These are phyloP conservation scores for Boletus semigastroideus DNA, from an alignment of 1,284 basidiomycete genomes.

Conservation along the genomic window DNA sequence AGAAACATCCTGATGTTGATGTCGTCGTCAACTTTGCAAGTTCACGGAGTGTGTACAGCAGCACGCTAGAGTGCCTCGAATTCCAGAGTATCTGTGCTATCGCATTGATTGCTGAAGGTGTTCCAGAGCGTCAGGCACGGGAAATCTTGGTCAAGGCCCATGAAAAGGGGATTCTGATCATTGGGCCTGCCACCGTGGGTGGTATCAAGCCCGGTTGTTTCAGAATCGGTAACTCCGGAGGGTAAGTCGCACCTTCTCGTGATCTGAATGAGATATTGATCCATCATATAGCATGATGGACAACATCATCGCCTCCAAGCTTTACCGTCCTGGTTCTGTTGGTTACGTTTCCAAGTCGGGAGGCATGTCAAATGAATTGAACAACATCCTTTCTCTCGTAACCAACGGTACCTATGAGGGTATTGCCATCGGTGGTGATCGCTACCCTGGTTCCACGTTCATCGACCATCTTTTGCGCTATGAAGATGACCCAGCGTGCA, in stretches of 20 bases:
- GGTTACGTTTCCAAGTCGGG: constrained; percentile 99
- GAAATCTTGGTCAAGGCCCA: constrained; percentile 92
- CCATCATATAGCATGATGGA: constrained; percentile 89
- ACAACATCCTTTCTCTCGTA: constrained; percentile 98
- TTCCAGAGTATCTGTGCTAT: constrained; percentile 71
- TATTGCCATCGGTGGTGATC: constrained; percentile 99
- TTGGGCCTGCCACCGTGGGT: constrained; percentile 98
- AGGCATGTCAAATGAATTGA: constrained; percentile 99
- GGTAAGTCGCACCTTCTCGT: constrained; percentile 44
- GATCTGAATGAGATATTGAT: constrained; percentile 5
- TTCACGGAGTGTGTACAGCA: constrained; percentile 92
- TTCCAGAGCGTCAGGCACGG: constrained; percentile 95
- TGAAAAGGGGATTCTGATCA: constrained; percentile 89
- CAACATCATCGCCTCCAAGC: constrained; percentile 98
- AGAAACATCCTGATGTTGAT: constrained; percentile 96
- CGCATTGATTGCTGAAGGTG: constrained; percentile 97
- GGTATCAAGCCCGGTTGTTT: constrained; percentile 99
- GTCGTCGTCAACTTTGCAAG: constrained; percentile 99
- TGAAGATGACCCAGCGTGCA: constrained; percentile 96
- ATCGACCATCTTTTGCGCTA: constrained; percentile 99
- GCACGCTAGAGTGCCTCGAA: constrained; percentile 88
- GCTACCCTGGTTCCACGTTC: constrained; percentile 98
- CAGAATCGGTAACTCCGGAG: constrained; percentile 99
- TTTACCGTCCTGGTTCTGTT: constrained; percentile 96
- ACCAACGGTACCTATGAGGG: constrained; percentile 99